Conservation (phyloP, 805 yeast genomes). For the Suhomyces xylopsoci region DNA sequence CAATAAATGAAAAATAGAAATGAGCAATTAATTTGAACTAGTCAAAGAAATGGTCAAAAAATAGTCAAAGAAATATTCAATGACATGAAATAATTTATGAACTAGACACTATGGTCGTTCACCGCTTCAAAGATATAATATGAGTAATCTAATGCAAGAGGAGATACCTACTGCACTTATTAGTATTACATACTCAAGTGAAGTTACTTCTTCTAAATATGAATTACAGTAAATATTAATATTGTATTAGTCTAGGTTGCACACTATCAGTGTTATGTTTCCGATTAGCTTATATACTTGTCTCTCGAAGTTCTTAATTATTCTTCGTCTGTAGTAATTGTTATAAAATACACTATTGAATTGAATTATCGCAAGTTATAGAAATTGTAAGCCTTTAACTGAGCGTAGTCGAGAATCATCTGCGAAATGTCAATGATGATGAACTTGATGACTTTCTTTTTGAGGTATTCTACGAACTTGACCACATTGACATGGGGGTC, state of each 20-base stretch:
- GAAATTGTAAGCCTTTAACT: slow-evolving; percentile 13
- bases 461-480: slow-evolving; percentile 35
- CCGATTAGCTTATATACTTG: background rate
- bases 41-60: too few relatives aligned
- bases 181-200: too few relatives aligned
- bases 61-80: too few relatives aligned
- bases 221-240: too few relatives aligned
- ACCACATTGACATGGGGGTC: slow-evolving; percentile 16
- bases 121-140: too few relatives aligned
- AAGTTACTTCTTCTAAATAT: too few relatives aligned
- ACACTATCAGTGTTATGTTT: background rate
- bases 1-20: background rate
- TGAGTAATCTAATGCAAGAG: too few relatives aligned
- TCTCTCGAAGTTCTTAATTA: too few relatives aligned
- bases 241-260: background rate
- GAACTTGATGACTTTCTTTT: slow-evolving; percentile 32
- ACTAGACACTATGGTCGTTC: too few relatives aligned
- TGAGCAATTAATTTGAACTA: too few relatives aligned
- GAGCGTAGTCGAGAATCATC: slow-evolving; percentile 34
- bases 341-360: background rate
- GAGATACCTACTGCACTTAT: too few relatives aligned
- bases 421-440: slow-evolving; percentile 35
- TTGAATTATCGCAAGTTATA: background rate
- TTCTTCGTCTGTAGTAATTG: background rate
- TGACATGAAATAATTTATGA: too few relatives aligned